Conservation (phyloP, 2,329 filamentous ascomycete species). For the Tolypocladium nubicola region DNA sequence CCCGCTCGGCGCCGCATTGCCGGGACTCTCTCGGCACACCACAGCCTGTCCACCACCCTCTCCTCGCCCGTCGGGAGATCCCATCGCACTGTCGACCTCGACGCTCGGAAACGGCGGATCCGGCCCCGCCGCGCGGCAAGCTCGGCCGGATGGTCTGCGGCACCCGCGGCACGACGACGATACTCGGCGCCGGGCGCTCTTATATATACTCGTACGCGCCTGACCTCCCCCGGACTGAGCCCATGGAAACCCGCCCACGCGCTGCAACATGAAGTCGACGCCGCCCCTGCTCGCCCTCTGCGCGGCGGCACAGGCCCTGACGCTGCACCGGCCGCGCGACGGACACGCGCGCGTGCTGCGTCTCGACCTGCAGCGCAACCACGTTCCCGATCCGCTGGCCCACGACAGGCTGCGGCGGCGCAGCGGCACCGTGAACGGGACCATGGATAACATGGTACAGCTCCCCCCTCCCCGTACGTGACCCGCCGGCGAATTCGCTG, state of each 20-base stretch:
- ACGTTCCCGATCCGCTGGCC: conserved; percentile 27
- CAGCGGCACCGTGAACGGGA: conserved; percentile 30
- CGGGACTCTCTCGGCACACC: background rate
- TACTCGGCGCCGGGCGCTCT: background rate
- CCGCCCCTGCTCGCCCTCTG: conserved; percentile 12
- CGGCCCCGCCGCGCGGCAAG: background rate
- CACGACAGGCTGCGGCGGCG: conserved; percentile 32
- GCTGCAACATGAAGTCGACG: conserved; percentile 24
- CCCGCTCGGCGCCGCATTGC: background rate
- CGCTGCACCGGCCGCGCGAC: conserved; percentile 17
- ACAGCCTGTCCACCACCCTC: background rate
- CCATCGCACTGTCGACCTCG: background rate
- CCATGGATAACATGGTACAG: conserved; percentile 44
- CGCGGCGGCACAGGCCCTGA: conserved; percentile 8
- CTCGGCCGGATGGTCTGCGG: background rate
- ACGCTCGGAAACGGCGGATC: background rate
- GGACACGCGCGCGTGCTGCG: conserved; percentile 32
- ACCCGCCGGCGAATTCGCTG: background rate
- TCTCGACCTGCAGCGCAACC: conserved; percentile 28
- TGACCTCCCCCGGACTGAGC: background rate
- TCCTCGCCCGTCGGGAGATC: background rate
- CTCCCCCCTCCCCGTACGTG: background rate
- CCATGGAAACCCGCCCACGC: background rate
- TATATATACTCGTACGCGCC: background rate
- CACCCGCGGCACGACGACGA: background rate